Conservation (phyloP, 805 yeast genomes). For the Saccharomyces kudriavzevii region DNA sequence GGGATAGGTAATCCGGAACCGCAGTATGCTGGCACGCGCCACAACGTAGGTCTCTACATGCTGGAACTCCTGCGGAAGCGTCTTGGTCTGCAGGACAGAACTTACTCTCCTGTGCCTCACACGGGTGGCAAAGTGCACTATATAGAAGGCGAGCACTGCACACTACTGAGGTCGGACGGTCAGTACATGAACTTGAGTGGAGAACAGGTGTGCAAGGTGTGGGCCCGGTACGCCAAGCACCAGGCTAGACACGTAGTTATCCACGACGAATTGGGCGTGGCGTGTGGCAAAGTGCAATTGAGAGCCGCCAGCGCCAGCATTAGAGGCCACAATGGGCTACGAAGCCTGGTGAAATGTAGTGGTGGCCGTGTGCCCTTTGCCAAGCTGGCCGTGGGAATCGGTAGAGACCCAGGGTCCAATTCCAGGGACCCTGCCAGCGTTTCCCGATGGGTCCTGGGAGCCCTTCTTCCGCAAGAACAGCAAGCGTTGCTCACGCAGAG, state of each 20-base stretch:
- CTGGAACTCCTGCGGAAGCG: conserved; percentile 32
- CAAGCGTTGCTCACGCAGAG: not conserved
- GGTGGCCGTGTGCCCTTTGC: conserved; percentile 43
- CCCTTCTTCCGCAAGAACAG: conserved; percentile 41
- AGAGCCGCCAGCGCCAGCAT: conserved; percentile 53
- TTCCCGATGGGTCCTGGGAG: conserved; percentile 55
- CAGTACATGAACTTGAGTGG: conserved; percentile 68
- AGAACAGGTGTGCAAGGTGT: conserved; percentile 40
- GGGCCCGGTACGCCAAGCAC: conserved; percentile 33
- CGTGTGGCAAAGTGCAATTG: conserved; percentile 57
- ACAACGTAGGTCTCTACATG: conserved; percentile 65
- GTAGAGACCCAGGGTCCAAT: conserved; percentile 40
- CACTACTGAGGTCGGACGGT: conserved; percentile 44
- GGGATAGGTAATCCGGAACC: conserved; percentile 71
- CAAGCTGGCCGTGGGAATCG: conserved; percentile 74
- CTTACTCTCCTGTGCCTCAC: conserved; percentile 1
- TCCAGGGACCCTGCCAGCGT: conserved; percentile 38
- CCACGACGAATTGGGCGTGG: conserved; percentile 71
- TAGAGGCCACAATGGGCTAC: conserved; percentile 82
- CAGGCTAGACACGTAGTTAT: conserved; percentile 46
- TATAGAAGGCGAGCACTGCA: conserved; percentile 18
- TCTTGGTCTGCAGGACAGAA: conserved; percentile 8
- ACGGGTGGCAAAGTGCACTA: not conserved
- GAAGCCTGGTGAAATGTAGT: conserved; percentile 41
- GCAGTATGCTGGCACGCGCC: conserved; percentile 54